Conservation (phyloP, 2,329 filamentous ascomycete species). For the Fusarium tuaranense region DNA sequence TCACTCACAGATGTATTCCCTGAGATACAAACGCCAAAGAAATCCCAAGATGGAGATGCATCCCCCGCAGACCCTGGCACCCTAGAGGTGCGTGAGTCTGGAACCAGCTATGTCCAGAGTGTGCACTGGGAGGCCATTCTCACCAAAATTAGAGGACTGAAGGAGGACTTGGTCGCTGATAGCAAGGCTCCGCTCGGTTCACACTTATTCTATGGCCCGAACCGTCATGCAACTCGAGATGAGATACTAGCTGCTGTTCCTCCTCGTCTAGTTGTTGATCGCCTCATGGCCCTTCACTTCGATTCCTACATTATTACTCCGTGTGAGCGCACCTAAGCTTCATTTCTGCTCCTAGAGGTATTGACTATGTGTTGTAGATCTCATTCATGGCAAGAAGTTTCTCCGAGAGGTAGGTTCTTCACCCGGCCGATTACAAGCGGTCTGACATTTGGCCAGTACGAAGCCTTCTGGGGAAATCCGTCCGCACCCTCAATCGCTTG, state of each 20-base stretch:
- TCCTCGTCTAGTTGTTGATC: conserved; percentile 29
- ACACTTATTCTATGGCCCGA: conserved; percentile 29
- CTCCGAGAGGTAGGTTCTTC: conserved; percentile 25
- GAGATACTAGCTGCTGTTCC: conserved; percentile 27
- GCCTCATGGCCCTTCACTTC: conserved; percentile 27
- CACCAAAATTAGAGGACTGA: conserved; percentile 26
- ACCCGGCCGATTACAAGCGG: background rate
- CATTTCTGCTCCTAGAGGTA: conserved; percentile 1
- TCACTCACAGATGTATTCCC: conserved; percentile 9
- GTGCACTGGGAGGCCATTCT: conserved; percentile 32
- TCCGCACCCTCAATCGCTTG: conserved; percentile 20
- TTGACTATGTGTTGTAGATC: conserved; percentile 20
- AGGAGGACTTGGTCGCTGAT: conserved; percentile 24
- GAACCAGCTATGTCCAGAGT: conserved; percentile 31
- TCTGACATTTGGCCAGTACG: conserved; percentile 28
- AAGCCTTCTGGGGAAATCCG: conserved; percentile 24
- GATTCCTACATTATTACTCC: conserved; percentile 28
- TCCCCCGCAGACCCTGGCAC: conserved; percentile 26
- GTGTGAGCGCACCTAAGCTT: conserved; percentile 14
- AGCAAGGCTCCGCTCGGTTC: conserved; percentile 16
- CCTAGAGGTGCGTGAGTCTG: conserved; percentile 16
- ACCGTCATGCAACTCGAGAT: conserved; percentile 25
- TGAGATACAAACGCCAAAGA: conserved; percentile 9
- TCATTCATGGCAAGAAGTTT: conserved; percentile 28
- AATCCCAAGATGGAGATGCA: conserved; percentile 7